Conservation (phyloP, 192 early-diverging fungal genomes). For the Umbelopsis isabellina region DNA sequence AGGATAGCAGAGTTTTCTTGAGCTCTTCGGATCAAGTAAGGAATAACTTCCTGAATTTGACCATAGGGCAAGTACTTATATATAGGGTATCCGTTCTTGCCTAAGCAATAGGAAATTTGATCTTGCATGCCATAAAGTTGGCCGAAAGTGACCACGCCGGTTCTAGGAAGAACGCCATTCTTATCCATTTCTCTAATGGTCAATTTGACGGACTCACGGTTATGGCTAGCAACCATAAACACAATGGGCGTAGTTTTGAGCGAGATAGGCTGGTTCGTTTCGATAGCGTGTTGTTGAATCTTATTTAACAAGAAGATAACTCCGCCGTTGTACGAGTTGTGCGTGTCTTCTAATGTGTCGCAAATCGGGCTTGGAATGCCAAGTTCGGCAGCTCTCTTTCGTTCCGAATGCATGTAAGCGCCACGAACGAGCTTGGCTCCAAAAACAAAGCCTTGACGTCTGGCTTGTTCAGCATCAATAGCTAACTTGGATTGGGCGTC, state of each 20-base stretch:
- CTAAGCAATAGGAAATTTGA: slow-evolving; percentile 81
- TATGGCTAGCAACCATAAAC: slow-evolving; percentile 91
- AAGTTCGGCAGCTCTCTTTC: slow-evolving; percentile 59
- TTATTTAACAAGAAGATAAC: slow-evolving; percentile 70
- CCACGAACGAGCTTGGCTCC: slow-evolving; percentile 77
- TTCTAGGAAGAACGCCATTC: slow-evolving; percentile 52
- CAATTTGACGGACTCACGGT: slow-evolving; percentile 73
- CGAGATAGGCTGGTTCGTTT: slow-evolving; percentile 31
- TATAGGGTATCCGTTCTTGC: slow-evolving; percentile 71
- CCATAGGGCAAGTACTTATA: slow-evolving; percentile 97
- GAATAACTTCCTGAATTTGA: slow-evolving; percentile 86
- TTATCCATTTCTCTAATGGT: slow-evolving; percentile 66
- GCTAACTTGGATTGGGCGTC: slow-evolving; percentile 65
- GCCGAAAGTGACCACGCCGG: slow-evolving; percentile 82
- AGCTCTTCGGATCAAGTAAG: slow-evolving; percentile 90
- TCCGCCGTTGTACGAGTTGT: slow-evolving; percentile 80
- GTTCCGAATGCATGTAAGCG: slow-evolving; percentile 57
- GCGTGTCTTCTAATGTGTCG: slow-evolving; percentile 76
- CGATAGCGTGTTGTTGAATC: slow-evolving; percentile 46
- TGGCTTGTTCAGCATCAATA: slow-evolving; percentile 67
- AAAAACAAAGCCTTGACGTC: slow-evolving; percentile 75
- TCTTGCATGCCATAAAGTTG: slow-evolving; percentile 97
- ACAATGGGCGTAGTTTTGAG: slow-evolving; percentile 51
- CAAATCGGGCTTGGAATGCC: slow-evolving; percentile 84
- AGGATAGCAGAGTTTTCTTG: slow-evolving; percentile 91